Evolutionary conservation across 345 rosid genomes (phyloP).

Genomic region (Lagerstroemia speciosa): DNA sequence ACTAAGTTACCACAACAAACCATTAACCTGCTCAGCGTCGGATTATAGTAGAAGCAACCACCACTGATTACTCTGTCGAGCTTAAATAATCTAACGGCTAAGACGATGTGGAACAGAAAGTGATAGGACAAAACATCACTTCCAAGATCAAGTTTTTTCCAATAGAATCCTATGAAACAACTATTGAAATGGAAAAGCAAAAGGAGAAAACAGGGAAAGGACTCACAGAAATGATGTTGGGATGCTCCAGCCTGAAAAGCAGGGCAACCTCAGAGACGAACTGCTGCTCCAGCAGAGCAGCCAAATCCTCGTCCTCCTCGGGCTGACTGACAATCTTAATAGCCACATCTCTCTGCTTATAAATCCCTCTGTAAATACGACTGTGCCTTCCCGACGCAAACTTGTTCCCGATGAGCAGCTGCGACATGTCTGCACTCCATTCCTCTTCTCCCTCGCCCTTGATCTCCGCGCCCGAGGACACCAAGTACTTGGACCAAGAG

Average conservation of each 20-base stretch:
- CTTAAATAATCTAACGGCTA: no score
- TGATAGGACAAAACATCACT: no score
- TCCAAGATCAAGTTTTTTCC: no score
- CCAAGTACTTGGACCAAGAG: constrained; percentile 79
- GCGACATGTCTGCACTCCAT: constrained; percentile 82
- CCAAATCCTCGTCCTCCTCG: constrained; percentile 61
- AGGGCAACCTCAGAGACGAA: constrained; percentile 65
- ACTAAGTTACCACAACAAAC: no score
- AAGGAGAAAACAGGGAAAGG: neutral
- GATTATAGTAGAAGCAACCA: no score
- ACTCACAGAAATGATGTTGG: constrained; percentile 63
- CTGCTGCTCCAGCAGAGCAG: constrained; percentile 49
- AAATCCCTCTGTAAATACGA: constrained; percentile 67
- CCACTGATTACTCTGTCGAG: no score
- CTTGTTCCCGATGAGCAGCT: constrained; percentile 52
- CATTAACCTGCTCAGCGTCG: no score
- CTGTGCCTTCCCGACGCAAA: constrained; percentile 75
- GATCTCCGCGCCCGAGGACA: constrained; percentile 64
- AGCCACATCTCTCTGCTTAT: constrained; percentile 64
- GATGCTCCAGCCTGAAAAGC: constrained; percentile 48
- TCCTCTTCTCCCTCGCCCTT: constrained; percentile 60
- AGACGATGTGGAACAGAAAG: no score
- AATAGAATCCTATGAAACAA: no score
- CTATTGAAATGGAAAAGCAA: neutral
- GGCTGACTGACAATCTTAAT: constrained; percentile 71